Conservation (phyloP, 345 rosid genomes). For the rapeseed (Brassica napus) region DNA sequence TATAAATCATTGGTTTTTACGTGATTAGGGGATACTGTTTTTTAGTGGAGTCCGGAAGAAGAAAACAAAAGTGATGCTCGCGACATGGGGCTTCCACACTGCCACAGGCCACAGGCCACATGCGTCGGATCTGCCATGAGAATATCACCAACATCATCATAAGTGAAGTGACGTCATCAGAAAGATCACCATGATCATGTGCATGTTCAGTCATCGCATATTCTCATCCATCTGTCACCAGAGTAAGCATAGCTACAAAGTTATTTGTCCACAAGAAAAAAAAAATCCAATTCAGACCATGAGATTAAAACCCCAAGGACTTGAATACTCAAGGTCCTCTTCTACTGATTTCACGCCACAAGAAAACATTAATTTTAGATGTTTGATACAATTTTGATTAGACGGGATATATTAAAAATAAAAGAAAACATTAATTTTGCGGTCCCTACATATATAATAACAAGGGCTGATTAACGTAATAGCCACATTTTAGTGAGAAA, state of each 20-base stretch:
- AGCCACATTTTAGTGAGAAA: too few species aligned
- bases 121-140: conserved; percentile 36
- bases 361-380: too few species aligned
- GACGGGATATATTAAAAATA: too few species aligned
- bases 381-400: too few species aligned
- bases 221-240: conserved; percentile 35
- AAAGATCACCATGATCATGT: conserved; percentile 27
- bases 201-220: conserved; percentile 34
- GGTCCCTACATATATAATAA: too few species aligned
- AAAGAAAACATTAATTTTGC: too few species aligned
- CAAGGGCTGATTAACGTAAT: too few species aligned
- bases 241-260: conserved; percentile 18
- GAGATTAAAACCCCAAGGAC: too few species aligned
- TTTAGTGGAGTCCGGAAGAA: conserved; percentile 13
- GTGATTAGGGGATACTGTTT: conserved; percentile 8
- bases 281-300: background rate
- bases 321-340: too few species aligned
- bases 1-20: background rate
- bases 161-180: conserved; percentile 29
- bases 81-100: conserved; percentile 36
- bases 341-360: too few species aligned
- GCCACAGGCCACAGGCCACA: conserved; percentile 29
- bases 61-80: conserved; percentile 29
- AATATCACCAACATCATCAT: conserved; percentile 35
- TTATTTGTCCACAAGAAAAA: conserved; percentile 26